Evolutionary conservation across 1,284 basidiomycete genomes (phyloP), one percentile per base, ranked within the genome.

Genomic region (Cutaneotrichosporon mucoides): DNA sequence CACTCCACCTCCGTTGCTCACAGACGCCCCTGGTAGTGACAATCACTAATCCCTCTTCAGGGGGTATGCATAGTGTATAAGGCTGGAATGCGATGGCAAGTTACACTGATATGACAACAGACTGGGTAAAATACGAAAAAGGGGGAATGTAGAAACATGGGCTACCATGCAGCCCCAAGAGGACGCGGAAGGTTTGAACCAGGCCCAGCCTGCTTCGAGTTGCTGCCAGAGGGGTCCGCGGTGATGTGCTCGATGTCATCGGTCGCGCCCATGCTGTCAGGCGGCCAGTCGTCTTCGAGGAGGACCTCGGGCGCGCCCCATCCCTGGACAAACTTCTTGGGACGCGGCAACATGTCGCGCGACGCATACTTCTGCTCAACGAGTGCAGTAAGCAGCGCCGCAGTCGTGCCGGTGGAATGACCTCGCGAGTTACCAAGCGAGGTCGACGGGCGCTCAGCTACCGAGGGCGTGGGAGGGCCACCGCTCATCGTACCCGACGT

Each of bases 301-400:
- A 73, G 62, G 15, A 73, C 63, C 54, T 73, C 71, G 10, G 71
- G 70, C 35, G 66, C 66, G n/a, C 72, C 72, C 72, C 72, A 73
- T 35, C 66, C 70, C 12, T 64, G 61, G 13, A 69, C 62, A n/a
- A 67, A 64, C 34, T 64, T 59, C 48, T 61, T 61, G 40, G 62
- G 62, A 6, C 62, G 59, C 4, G 62, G 62, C 10, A 64, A 56
- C 4, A 41, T 44, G 44, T 64, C 57, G 36, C 15, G 47, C 36
- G 59, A 52, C 36, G 59, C 62, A 37, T 64, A 64, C 62, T 64
- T 64, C 40, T 60, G 58, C 59, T 64, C 59, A 11, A 60, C 62
- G 12, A 64, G 62, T 15, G 59, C 62, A 12, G 46, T 50, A 35
- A 64, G 57, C 12, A 64, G 59, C 42, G 56, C 62, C 1, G 62